phyloP scores from a whole-genome alignment of 139 green algal species.

The Closterium sp. region DNA sequence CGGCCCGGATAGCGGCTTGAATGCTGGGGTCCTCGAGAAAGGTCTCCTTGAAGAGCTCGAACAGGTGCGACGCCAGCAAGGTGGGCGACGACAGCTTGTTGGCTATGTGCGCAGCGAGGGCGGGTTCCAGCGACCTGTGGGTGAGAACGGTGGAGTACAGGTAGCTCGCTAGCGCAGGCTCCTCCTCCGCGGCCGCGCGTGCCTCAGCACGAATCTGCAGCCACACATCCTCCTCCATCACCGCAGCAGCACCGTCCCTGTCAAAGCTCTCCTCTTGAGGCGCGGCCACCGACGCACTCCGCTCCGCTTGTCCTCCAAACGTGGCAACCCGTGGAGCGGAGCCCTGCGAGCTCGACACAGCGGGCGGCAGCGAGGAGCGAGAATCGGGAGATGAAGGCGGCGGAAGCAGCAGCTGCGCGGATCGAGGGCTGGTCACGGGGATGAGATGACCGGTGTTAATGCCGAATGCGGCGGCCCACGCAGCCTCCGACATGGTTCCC shows the following conservation, averaged over 20 bases:
- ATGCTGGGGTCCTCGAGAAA: slow-evolving; percentile 8
- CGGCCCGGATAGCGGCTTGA: slow-evolving; percentile 16
- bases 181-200: slow-evolving; percentile 51
- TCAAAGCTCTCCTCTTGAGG: neutral
- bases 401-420: neutral
- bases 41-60: slow-evolving; percentile 68
- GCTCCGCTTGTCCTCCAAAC: neutral
- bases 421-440: neutral
- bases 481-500: neutral
- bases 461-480: neutral
- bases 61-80: slow-evolving; percentile 87
- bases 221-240: slow-evolving; percentile 35
- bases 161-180: slow-evolving; percentile 85
- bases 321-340: neutral
- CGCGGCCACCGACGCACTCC: neutral
- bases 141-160: slow-evolving; percentile 88
- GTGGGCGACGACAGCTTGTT: slow-evolving; percentile 87
- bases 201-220: slow-evolving; percentile 46
- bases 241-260: neutral
- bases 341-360: neutral
- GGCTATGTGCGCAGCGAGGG: slow-evolving; percentile 85
- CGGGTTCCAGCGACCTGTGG: slow-evolving; percentile 76
- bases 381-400: neutral
- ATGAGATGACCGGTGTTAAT: neutral
- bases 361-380: neutral